Percentiles rank a stretch among this genome's conserved stretches.
Conservation (phyloP, 805 yeast species). For the Sungouiozyma ichnusensis region DNA sequence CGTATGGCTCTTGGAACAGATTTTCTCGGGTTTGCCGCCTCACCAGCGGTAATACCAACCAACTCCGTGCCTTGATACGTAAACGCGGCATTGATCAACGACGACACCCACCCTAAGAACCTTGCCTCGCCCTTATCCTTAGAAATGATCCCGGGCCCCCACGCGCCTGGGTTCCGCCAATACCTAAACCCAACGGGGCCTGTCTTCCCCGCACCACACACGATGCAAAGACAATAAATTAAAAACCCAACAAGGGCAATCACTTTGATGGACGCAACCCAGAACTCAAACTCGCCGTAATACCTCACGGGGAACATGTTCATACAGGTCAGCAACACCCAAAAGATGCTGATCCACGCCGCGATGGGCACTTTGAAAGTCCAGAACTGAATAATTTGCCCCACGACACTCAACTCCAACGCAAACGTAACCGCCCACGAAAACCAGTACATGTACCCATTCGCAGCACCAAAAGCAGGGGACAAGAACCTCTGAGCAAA, state of each 20-base stretch:
- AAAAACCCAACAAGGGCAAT: constrained; percentile 63
- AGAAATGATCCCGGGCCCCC: constrained; percentile 56
- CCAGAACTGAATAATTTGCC: constrained; percentile 57
- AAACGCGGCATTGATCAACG: constrained; percentile 65
- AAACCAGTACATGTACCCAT: constrained; percentile 67
- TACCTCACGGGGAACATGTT: constrained; percentile 59
- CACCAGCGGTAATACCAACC: constrained; percentile 69
- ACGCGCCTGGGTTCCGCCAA: constrained; percentile 72
- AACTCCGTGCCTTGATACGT: constrained; percentile 74
- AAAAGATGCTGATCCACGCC: constrained; percentile 63
- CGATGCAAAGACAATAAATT: constrained; percentile 57
- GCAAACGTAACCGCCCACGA: constrained; percentile 73
- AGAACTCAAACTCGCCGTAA: constrained; percentile 69
- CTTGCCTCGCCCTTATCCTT: constrained; percentile 40
- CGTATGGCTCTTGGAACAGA: constrained; percentile 64
- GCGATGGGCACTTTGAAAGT: constrained; percentile 58
- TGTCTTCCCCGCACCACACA: constrained; percentile 58
- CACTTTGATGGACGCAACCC: constrained; percentile 60
- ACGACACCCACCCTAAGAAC: constrained; percentile 60
- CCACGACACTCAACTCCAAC: constrained; percentile 60
- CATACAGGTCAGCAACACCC: constrained; percentile 40
- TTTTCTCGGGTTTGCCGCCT: constrained; percentile 56
- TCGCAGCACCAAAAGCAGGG: constrained; percentile 64
- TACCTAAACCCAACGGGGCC: constrained; percentile 73
- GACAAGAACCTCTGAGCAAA: constrained; percentile 59